A percentile compares a stretch with the other conserved stretches of the same genome.
Evolutionary conservation across 2,329 filamentous ascomycete species (phyloP).

Genomic region (Botrytis medusae): DNA sequence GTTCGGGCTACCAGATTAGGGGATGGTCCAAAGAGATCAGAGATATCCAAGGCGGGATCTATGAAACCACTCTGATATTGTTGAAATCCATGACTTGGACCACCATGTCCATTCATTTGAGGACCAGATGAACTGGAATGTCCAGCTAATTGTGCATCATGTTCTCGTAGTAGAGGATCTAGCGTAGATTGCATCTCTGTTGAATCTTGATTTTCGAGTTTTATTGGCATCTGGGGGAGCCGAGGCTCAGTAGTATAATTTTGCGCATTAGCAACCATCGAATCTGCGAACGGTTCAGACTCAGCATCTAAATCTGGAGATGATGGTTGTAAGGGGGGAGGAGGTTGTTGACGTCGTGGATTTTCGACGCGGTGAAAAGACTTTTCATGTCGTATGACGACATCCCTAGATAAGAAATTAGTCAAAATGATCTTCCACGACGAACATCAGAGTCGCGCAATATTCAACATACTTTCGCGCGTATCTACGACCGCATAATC

Average conservation of each 20-base stretch:
- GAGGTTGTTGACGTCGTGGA: constrained; percentile 21
- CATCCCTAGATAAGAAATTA: constrained; percentile 17
- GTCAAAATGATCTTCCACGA: neutral
- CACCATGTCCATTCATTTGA: constrained; percentile 16
- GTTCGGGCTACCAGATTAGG: constrained; percentile 15
- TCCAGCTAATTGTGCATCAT: constrained; percentile 20
- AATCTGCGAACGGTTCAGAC: constrained; percentile 9
- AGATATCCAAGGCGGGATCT: constrained; percentile 19
- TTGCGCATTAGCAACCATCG: constrained; percentile 10
- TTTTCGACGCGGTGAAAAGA: constrained; percentile 22
- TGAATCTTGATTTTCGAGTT: constrained; percentile 18
- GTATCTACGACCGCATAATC: constrained; percentile 21
- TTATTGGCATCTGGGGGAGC: neutral
- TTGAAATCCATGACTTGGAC: constrained; percentile 7
- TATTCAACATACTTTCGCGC: constrained; percentile 21
- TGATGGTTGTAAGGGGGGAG: constrained; percentile 11
- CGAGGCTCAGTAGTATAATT: neutral
- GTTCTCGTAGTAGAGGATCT: constrained; percentile 20
- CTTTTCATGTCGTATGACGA: constrained; percentile 25
- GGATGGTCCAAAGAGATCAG: constrained; percentile 17
- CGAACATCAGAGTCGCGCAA: neutral
- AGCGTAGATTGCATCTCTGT: constrained; percentile 22
- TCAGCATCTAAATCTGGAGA: constrained; percentile 18
- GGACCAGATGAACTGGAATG: constrained; percentile 10
- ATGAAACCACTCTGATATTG: constrained; percentile 19